These are phyloP conservation scores for Condylostoma magnum DNA, from an alignment of 169 alveolate genomes.

Conservation along the genomic window DNA sequence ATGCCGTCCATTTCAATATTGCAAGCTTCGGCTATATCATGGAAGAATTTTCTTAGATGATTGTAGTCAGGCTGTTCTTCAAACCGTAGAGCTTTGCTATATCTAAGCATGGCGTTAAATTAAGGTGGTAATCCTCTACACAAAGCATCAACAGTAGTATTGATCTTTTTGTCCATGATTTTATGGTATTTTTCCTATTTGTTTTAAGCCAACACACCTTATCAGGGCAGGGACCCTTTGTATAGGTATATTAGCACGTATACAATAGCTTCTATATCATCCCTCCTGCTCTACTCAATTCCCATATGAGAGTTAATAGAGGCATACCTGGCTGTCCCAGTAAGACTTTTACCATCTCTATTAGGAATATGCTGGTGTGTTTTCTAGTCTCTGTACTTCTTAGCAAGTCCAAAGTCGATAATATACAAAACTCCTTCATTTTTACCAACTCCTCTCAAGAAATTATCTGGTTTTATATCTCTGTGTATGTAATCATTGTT, in stretches of 20 bases:
- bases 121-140: conserved; percentile 71
- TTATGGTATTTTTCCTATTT: conserved; percentile 56
- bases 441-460: conserved; percentile 65
- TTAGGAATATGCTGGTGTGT: conserved; percentile 72
- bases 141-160: conserved; percentile 54
- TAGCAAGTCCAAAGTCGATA: conserved; percentile 71
- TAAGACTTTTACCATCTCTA: conserved; percentile 57
- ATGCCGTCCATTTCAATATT: too few relatives aligned
- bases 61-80: conserved; percentile 80
- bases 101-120: conserved; percentile 52
- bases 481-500: conserved; percentile 69
- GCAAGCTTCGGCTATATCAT: background rate
- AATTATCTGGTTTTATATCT: conserved; percentile 82
- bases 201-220: conserved; percentile 33
- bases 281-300: conserved; percentile 68
- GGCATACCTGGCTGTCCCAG: conserved; percentile 84
- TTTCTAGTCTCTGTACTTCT: conserved; percentile 56
- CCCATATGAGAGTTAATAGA: conserved; percentile 78
- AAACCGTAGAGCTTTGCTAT: conserved; percentile 60
- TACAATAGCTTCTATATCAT: conserved; percentile 78
- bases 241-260: conserved; percentile 73
- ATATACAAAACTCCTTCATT: conserved; percentile 54
- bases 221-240: conserved; percentile 79
- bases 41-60: conserved; percentile 52
- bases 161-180: conserved; percentile 62